These are phyloP conservation scores for Gigaspora rosea DNA, from an alignment of 192 early-diverging fungal species.

Conservation along the genomic window DNA sequence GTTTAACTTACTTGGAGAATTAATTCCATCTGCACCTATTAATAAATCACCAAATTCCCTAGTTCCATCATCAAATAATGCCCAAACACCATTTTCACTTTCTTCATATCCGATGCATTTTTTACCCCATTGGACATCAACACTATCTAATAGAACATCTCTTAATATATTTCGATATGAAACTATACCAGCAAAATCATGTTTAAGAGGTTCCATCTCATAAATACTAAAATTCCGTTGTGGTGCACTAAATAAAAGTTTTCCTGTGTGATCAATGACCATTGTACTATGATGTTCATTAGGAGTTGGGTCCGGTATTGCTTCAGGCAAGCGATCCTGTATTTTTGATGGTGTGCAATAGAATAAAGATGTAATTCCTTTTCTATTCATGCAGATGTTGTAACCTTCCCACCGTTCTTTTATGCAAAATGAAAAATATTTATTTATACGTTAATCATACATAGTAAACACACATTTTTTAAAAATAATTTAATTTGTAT, in stretches of 20 bases:
- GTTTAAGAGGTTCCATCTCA: not conserved
- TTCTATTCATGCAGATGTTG: not conserved
- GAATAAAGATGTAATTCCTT: not conserved
- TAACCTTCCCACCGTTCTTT: slow-evolving; percentile 16
- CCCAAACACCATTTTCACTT: slow-evolving; percentile 3
- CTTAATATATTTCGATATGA: not conserved
- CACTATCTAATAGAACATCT: not conserved
- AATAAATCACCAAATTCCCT: slow-evolving; percentile 5
- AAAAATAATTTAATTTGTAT: too few relatives aligned
- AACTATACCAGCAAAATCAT: not conserved
- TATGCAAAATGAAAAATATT: not conserved
- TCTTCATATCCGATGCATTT: slow-evolving; percentile 15
- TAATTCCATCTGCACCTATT: slow-evolving; percentile 14
- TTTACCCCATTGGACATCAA: slow-evolving; percentile 13
- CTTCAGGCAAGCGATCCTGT: not conserved
- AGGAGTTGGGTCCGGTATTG: not conserved
- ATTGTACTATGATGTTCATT: not conserved
- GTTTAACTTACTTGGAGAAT: not conserved
- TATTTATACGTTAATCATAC: not conserved
- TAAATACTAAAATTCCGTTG: not conserved
- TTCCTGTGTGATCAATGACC: not conserved
- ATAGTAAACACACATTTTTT: too few relatives aligned
- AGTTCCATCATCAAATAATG: slow-evolving; percentile 18
- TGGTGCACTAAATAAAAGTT: not conserved
- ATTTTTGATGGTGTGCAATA: not conserved